Percentiles rank a stretch among this genome's conserved stretches.
phyloP scores from a whole-genome alignment of 73 alveolate genomes.

The Blepharisma japonicum region DNA sequence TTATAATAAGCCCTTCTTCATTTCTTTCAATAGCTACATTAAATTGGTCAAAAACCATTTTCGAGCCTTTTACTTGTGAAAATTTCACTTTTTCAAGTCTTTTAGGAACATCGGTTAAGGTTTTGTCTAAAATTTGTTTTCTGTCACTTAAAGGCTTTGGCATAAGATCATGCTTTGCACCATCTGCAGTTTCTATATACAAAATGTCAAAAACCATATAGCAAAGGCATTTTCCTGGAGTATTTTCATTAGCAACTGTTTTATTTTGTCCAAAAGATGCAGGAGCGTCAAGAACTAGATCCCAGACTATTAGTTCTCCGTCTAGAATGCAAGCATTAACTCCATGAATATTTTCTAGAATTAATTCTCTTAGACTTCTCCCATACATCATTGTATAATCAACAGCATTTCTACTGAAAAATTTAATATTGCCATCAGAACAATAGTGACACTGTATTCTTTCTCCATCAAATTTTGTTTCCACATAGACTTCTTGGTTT shows the following conservation, averaged over 20 bases:
- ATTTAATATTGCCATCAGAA: constrained; percentile 69
- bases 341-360: constrained; percentile 71
- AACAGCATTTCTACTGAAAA: constrained; percentile 85
- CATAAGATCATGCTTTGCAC: constrained; percentile 76
- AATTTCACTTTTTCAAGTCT: constrained; percentile 82
- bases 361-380: constrained; percentile 67
- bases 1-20: constrained; percentile 93
- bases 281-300: constrained; percentile 57
- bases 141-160: constrained; percentile 76
- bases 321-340: constrained; percentile 81
- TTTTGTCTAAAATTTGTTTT: constrained; percentile 67
- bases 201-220: constrained; percentile 90
- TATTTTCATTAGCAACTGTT: constrained; percentile 87
- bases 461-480: constrained; percentile 97
- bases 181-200: constrained; percentile 73
- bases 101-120: constrained; percentile 69
- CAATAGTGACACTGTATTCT: constrained; percentile 88
- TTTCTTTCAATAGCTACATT: constrained; percentile 77
- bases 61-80: constrained; percentile 57
- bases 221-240: constrained; percentile 76
- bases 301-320: constrained; percentile 95
- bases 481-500: constrained; percentile 72
- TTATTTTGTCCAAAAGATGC: constrained; percentile 94
- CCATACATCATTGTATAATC: constrained; percentile 90
- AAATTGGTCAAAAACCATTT: constrained; percentile 80